These are phyloP conservation scores for Curvularia lunata DNA, from an alignment of 2,329 filamentous ascomycete genomes.

Conservation along the genomic window DNA sequence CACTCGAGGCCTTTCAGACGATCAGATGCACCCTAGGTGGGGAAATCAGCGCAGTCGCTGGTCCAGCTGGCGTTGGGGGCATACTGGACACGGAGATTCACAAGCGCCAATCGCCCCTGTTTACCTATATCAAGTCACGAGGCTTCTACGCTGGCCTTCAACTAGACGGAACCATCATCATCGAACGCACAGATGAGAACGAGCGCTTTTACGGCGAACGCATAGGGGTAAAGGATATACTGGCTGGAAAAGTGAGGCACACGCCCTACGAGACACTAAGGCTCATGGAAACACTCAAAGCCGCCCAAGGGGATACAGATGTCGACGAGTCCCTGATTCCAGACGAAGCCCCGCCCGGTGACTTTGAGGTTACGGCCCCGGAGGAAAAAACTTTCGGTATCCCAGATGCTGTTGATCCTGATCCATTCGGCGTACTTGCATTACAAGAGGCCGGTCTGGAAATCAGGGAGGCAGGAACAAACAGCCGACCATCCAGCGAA, in stretches of 20 bases:
- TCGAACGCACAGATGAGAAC: slow-evolving; percentile 87
- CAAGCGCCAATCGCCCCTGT: slow-evolving; percentile 73
- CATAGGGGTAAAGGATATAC: slow-evolving; percentile 67
- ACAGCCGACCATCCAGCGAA: slow-evolving; percentile 74
- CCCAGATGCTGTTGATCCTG: slow-evolving; percentile 79
- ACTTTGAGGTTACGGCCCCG: slow-evolving; percentile 63
- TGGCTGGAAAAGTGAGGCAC: slow-evolving; percentile 65
- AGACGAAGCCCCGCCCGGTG: slow-evolving; percentile 75
- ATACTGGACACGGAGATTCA: slow-evolving; percentile 72
- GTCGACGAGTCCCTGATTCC: slow-evolving; percentile 73
- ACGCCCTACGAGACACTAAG: slow-evolving; percentile 63
- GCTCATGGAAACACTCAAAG: slow-evolving; percentile 82
- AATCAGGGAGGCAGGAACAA: slow-evolving; percentile 86
- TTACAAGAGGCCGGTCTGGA: slow-evolving; percentile 89
- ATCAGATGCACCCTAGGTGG: slow-evolving; percentile 80
- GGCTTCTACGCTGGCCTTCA: slow-evolving; percentile 88
- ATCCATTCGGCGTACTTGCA: slow-evolving; percentile 89
- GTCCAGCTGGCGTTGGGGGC: slow-evolving; percentile 78
- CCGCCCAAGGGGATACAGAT: slow-evolving; percentile 81
- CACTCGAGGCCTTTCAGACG: slow-evolving; percentile 82
- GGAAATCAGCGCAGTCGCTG: slow-evolving; percentile 77
- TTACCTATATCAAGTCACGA: slow-evolving; percentile 86
- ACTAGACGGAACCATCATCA: slow-evolving; percentile 84
- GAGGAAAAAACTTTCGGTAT: slow-evolving; percentile 72
- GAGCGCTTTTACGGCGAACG: slow-evolving; percentile 79